Conservation (phyloP, 179 eudicot species). For the Patellifolia procumbens region DNA sequence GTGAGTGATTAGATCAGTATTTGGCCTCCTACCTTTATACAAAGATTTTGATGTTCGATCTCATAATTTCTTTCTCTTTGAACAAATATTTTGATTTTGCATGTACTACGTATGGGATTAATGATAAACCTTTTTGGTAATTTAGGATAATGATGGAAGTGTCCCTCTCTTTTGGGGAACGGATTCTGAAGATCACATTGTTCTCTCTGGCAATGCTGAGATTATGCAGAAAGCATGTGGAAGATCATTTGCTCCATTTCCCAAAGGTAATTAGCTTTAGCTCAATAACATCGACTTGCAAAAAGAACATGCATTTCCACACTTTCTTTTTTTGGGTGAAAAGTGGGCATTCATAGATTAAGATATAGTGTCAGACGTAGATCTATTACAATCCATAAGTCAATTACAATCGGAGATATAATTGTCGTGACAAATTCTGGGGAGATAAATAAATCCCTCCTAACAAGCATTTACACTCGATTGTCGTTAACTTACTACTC, state of each 20-base stretch:
- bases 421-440: too few species aligned
- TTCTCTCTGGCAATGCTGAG: slow-evolving; percentile 65
- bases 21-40: not conserved
- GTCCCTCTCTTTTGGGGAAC: slow-evolving; percentile 96
- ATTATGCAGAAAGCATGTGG: slow-evolving; percentile 76
- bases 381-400: too few species aligned
- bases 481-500: not conserved
- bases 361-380: too few species aligned
- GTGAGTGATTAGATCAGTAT: slow-evolving; percentile 43
- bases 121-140: not conserved
- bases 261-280: slow-evolving; percentile 64
- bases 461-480: too few species aligned
- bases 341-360: too few species aligned
- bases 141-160: slow-evolving; percentile 84
- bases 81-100: not conserved
- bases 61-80: too few species aligned
- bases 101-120: not conserved
- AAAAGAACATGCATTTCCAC: slow-evolving; percentile 11
- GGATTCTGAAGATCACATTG: slow-evolving; percentile 74
- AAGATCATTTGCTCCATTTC: slow-evolving; percentile 85
- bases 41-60: not conserved
- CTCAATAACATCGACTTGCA: not conserved
- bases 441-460: too few species aligned
- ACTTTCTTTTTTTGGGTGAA: too few species aligned
- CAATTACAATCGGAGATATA: too few species aligned